phyloP scores from a whole-genome alignment of 768 basidiomycete genomes.

The Boletus fagicola region DNA sequence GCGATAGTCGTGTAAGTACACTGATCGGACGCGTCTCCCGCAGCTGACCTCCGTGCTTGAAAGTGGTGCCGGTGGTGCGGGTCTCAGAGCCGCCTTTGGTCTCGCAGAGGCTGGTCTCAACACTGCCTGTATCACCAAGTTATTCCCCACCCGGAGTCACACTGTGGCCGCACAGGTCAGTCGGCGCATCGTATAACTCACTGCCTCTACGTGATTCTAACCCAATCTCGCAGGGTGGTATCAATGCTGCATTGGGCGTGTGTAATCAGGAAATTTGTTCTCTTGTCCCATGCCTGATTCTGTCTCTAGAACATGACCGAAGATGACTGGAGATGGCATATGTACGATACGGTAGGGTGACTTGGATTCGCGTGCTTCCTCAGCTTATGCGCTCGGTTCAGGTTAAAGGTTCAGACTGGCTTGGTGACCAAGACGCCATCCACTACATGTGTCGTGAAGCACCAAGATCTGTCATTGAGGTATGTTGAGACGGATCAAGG shows the following conservation, averaged over 20 bases:
- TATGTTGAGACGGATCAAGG: constrained; percentile 27
- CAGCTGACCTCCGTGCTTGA: constrained; percentile 13
- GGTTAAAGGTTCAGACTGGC: constrained; percentile 99
- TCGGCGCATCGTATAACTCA: constrained; percentile 1
- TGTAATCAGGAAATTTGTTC: constrained; percentile 28
- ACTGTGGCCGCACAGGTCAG: constrained; percentile 95
- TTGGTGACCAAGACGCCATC: constrained; percentile 99
- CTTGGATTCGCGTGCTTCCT: not conserved
- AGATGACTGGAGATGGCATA: constrained; percentile 99
- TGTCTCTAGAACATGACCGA: constrained; percentile 89
- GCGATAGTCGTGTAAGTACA: constrained; percentile 95
- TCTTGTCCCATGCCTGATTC: constrained; percentile 6
- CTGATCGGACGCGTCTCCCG: not conserved
- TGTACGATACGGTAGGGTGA: constrained; percentile 85
- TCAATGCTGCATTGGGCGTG: constrained; percentile 95
- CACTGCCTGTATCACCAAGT: constrained; percentile 98
- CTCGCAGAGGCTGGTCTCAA: constrained; percentile 98
- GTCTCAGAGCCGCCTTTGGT: constrained; percentile 96
- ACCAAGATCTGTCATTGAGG: constrained; percentile 90
- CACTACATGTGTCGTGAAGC: constrained; percentile 99
- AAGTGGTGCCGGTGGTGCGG: constrained; percentile 97
- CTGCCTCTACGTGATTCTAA: constrained; percentile 9
- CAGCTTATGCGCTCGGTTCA: constrained; percentile 33
- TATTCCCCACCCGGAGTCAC: constrained; percentile 98
- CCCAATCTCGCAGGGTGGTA: constrained; percentile 68